phyloP scores from a whole-genome alignment of 495 filamentous ascomycete species.

The Penicillium simplicissimum region DNA sequence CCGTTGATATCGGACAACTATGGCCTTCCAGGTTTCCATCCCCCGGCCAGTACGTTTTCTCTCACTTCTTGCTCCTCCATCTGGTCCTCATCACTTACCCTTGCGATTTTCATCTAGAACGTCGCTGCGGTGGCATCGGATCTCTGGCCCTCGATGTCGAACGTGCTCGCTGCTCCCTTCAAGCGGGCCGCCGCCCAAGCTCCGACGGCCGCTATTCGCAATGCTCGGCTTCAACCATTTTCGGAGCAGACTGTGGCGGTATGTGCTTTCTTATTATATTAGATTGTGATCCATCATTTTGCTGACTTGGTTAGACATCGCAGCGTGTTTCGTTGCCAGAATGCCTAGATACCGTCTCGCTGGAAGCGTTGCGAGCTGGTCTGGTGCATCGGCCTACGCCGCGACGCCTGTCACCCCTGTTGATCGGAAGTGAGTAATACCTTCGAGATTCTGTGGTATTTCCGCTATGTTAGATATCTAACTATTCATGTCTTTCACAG shows the following conservation, averaged over 20 bases:
- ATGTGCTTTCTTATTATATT: slow-evolving; percentile 10
- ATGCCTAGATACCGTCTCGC: slow-evolving; percentile 30
- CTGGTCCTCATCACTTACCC: slow-evolving; percentile 17
- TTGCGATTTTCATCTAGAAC: slow-evolving; percentile 28
- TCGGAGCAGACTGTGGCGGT: slow-evolving; percentile 22
- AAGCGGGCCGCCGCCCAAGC: slow-evolving; percentile 30
- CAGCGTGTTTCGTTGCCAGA: slow-evolving; percentile 28
- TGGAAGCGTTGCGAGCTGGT: slow-evolving; percentile 28
- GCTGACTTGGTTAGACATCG: slow-evolving; percentile 15
- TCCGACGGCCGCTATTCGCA: slow-evolving; percentile 21
- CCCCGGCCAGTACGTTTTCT: slow-evolving; percentile 39
- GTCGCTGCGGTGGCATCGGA: slow-evolving; percentile 42
- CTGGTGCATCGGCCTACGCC: slow-evolving; percentile 20
- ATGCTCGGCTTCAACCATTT: slow-evolving; percentile 18
- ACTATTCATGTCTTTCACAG: slow-evolving; percentile 11
- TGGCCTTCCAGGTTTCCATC: slow-evolving; percentile 51
- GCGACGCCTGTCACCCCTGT: slow-evolving; percentile 22
- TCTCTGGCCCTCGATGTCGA: slow-evolving; percentile 48
- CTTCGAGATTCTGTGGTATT: neutral
- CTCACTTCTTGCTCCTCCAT: neutral
- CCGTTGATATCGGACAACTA: slow-evolving; percentile 44
- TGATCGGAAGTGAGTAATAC: slow-evolving; percentile 19
- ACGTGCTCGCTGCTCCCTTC: slow-evolving; percentile 39
- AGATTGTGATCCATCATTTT: neutral
- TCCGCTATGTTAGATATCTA: neutral